phyloP scores from a whole-genome alignment of 1,284 basidiomycete genomes.

The Pseudozyma sp. region DNA sequence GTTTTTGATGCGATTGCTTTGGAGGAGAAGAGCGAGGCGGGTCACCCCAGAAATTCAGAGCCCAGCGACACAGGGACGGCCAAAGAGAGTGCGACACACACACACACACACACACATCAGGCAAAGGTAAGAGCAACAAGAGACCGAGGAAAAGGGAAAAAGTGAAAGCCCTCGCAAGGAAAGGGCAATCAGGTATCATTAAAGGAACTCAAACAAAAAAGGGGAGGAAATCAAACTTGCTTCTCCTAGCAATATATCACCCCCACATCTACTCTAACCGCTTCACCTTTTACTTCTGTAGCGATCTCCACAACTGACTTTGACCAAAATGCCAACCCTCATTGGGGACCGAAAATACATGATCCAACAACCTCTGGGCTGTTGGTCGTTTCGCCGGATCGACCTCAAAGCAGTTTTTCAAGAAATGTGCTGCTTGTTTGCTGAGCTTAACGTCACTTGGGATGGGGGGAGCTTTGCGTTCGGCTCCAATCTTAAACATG shows the following conservation, averaged over 20 bases:
- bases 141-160: not conserved
- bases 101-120: too few species aligned
- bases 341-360: conserved; percentile 77
- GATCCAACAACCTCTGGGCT: conserved; percentile 82
- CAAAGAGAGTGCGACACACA: too few species aligned
- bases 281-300: too few species aligned
- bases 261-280: too few species aligned
- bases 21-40: too few species aligned
- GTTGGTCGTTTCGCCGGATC: conserved; percentile 87
- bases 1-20: too few species aligned
- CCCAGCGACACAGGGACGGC: too few species aligned
- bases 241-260: too few species aligned
- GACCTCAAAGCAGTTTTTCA: conserved; percentile 88
- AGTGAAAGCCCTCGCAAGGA: not conserved
- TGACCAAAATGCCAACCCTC: conserved; percentile 58
- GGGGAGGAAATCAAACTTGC: too few species aligned
- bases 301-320: conserved; percentile 49
- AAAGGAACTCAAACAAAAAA: not conserved
- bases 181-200: conserved; percentile 12
- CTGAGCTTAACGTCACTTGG: conserved; percentile 84
- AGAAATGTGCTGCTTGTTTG: conserved; percentile 84
- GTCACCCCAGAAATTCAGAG: too few species aligned
- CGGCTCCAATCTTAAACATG: conserved; percentile 90
- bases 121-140: not conserved
- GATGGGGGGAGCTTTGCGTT: conserved; percentile 86